Conservation (phyloP, 2,329 filamentous ascomycete genomes). For the Pseudocercospora musae region DNA sequence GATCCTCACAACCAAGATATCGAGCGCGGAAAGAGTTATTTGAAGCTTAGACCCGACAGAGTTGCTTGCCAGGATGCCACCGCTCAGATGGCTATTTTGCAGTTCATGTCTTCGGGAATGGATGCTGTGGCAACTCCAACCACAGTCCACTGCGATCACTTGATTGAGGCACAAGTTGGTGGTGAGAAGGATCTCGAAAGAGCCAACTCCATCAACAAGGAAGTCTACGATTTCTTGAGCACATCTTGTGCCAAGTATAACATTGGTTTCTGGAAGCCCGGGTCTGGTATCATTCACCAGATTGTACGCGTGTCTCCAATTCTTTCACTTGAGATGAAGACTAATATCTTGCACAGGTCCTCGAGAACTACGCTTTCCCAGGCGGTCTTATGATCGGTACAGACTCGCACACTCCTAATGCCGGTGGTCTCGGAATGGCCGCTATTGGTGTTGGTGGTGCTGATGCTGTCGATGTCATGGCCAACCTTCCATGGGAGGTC, state of each 20-base stretch:
- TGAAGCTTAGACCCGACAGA: constrained; percentile 94
- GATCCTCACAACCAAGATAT: constrained; percentile 95
- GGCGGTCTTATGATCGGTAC: constrained; percentile 97
- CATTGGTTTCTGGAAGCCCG: constrained; percentile 99
- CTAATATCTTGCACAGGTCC: constrained; percentile 30
- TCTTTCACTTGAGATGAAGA: not conserved
- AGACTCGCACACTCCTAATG: constrained; percentile 96
- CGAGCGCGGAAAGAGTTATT: constrained; percentile 90
- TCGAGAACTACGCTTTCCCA: constrained; percentile 99
- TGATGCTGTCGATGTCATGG: constrained; percentile 98
- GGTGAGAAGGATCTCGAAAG: constrained; percentile 89
- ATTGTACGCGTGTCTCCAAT: constrained; percentile 57
- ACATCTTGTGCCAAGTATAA: constrained; percentile 97
- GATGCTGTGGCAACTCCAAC: constrained; percentile 88
- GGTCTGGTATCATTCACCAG: constrained; percentile 99
- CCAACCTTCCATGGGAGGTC: constrained; percentile 92
- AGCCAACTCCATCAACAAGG: constrained; percentile 89
- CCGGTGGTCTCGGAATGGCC: constrained; percentile 89
- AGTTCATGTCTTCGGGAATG: constrained; percentile 99
- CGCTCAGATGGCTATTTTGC: constrained; percentile 98
- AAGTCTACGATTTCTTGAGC: constrained; percentile 92
- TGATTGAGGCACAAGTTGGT: constrained; percentile 96
- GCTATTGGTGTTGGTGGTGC: constrained; percentile 95
- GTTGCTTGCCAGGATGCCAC: constrained; percentile 99
- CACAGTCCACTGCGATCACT: constrained; percentile 97